Base-by-base conservation (phyloP, 2,329 filamentous ascomycete species). In the Pseudogymnoascus sp. region DNA sequence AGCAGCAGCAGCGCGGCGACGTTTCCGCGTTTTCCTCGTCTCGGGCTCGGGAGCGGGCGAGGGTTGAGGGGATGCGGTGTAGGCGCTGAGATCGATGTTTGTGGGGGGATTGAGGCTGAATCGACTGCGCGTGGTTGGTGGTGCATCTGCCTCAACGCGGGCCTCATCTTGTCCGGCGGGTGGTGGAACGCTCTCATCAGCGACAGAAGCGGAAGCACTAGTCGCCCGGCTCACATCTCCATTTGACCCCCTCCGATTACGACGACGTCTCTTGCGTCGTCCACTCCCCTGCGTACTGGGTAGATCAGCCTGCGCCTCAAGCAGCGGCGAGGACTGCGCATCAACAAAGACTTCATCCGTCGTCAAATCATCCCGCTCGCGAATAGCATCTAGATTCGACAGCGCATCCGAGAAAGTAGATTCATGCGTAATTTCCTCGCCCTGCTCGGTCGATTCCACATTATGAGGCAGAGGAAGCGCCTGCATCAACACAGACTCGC, bases 321-420 rank as follows among this genome's bases (percentile, higher is more conserved):
- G 36, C 31, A 48, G 62, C 1, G 69, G 71, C 2, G 70, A 72
- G 13, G 70, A 69, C 13, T 70, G 41, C 19, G 68, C 68, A 61
- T 73, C 72, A 43, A 72, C 66, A 43, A 72, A 73, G 6, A 67
- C 36, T 3, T 71, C 69, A 13, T 67, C 68, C 1, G 45, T 51
- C 2, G 45, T 51, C 7, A 51, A 6, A 5, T 51, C 45, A 3
- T 51, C 45, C 6, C 45, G 45, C 45, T 51, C 45, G 23, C 45
- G 45, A 14, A 51, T 51, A 2, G 45, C 23, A 23, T 51, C 45
- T 3, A 51, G 45, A 8, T 51, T 51, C 1, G 45, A 51, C 6
- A 51, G 45, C 1, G 45, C 45, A 13, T 51, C 45, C 6, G 45
- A 51, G 45, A 51, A 51, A 1, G 45, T 51, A 3, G 45, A 51